A percentile compares a stretch with the other conserved stretches of the same genome.
phyloP scores from a whole-genome alignment of 2,329 filamentous ascomycete genomes.

The Fusarium palustre region DNA sequence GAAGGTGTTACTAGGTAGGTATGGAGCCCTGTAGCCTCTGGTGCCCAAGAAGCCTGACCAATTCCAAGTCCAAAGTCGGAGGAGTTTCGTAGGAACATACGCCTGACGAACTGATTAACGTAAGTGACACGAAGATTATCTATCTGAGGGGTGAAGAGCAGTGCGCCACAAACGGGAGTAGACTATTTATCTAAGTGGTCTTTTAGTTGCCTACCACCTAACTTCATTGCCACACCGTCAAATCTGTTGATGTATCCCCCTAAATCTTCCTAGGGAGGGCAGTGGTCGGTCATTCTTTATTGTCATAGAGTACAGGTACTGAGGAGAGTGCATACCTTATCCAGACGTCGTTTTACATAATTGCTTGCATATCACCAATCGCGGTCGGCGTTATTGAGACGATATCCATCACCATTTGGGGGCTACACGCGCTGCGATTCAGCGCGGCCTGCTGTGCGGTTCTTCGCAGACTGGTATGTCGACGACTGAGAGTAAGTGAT shows the following conservation, averaged over 20 bases:
- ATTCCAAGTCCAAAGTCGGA: not conserved
- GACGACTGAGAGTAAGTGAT: not conserved
- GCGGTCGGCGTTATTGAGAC: not conserved
- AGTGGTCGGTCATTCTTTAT: not conserved
- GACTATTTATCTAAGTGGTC: not conserved
- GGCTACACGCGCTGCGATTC: not conserved
- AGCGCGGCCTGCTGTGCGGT: not conserved
- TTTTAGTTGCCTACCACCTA: not conserved
- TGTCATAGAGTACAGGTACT: not conserved
- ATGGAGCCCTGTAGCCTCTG: not conserved
- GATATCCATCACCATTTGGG: not conserved
- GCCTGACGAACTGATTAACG: not conserved
- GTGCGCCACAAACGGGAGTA: not conserved
- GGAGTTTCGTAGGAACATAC: not conserved
- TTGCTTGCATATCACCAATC: not conserved
- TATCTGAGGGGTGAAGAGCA: not conserved
- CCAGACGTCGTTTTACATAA: too few species aligned
- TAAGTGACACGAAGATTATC: not conserved
- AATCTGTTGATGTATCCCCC: not conserved
- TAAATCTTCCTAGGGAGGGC: not conserved
- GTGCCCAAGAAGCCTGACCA: not conserved
- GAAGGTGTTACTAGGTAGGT: not conserved
- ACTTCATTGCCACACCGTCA: not conserved
- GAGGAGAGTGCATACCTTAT: not conserved
- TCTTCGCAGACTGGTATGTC: not conserved